Base-by-base conservation (phyloP, 371 early-diverging fungal species). In the Catenaria anguillulae region DNA sequence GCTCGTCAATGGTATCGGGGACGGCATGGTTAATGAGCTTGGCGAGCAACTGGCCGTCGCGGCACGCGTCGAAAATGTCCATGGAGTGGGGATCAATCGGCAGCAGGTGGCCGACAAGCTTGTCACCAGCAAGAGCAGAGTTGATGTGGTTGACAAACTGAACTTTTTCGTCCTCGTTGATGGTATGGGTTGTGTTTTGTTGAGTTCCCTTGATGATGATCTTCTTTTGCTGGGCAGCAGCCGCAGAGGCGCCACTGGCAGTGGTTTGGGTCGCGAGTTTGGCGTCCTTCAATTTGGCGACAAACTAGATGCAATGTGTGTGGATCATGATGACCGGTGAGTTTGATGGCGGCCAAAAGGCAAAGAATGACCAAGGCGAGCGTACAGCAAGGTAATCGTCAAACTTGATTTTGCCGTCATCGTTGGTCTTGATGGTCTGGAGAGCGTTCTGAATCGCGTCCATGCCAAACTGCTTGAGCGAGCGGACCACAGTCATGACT, bases 1-100 rank as follows among this genome's bases (percentile, higher is more conserved):
- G 91, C 70, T 96, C 95, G 74, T 96, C 96, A 65, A 97, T 97
- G 17, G 97, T 96, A 66, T 87, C 88, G n/a, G 94, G 89, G 10
- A 89, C 83, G 48, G 95, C 84, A 73, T 92, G 86, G 80, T 97
- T 95, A 77, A 97, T 94, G 45, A 97, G 85, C 71, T 97, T 95
- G 69, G 88, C 88, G 33, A 97, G 77, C 50, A 97, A 74, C n/a
- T 96, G 78, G 66, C 97, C 97, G 70, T 97, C 96, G 75, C 87
- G 83, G 70, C 89, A 86, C 73, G 94, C 92, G 64, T 90, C 86
- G 75, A 94, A 96, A 42, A 96, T 65, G 69, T 92, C 91, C 93
- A 94, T 94, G 19, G 90, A 10, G 61, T 85, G 75, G n/a, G 85
- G 82, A 58, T 91, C 87, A 61, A 96, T 90, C 24, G 97, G 97